These are phyloP conservation scores for Trichosporon asahii DNA, from an alignment of 1,284 basidiomycete species.

Conservation along the genomic window DNA sequence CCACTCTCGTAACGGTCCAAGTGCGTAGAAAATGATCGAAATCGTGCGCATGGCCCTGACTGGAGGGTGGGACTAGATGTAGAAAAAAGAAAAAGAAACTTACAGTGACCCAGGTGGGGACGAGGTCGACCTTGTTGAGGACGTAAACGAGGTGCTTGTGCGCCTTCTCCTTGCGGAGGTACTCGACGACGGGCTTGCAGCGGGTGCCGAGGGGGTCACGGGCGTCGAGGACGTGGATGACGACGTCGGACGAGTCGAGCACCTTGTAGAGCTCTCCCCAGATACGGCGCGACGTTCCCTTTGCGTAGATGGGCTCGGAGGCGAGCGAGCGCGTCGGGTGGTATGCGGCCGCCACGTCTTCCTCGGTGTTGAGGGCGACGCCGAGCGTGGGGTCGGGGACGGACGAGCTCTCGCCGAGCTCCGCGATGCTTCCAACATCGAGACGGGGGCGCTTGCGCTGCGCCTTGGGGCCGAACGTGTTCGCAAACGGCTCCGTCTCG, in stretches of 20 bases:
- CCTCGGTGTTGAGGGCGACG: constrained; percentile 35
- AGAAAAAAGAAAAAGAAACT: constrained; percentile 48
- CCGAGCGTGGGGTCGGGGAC: constrained; percentile 43
- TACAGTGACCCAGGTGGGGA: constrained; percentile 98
- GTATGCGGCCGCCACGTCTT: constrained; percentile 33
- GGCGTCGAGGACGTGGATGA: constrained; percentile 94
- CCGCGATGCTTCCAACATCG: constrained; percentile 80
- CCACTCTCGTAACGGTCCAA: constrained; percentile 62
- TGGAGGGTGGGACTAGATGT: constrained; percentile 51
- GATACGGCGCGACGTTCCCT: constrained; percentile 89
- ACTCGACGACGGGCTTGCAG: constrained; percentile 92
- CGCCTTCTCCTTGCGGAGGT: constrained; percentile 90
- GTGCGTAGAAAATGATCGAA: constrained; percentile 39
- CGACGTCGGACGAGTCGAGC: constrained; percentile 95
- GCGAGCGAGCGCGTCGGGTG: constrained; percentile 36
- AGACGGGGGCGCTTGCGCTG: constrained; percentile 83
- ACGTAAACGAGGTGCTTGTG: constrained; percentile 97
- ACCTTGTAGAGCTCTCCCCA: constrained; percentile 99
- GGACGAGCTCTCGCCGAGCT: constrained; percentile 68
- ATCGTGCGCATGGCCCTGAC: constrained; percentile 54
- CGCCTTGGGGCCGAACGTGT: constrained; percentile 90
- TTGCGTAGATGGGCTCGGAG: constrained; percentile 82
- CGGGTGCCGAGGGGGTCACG: constrained; percentile 95
- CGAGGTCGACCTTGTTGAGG: constrained; percentile 97
- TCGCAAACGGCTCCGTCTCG: constrained; percentile 84